Evolutionary conservation across 2,329 filamentous ascomycete genomes (phyloP).

Genomic region (Cadophora luteo-olivacea): DNA sequence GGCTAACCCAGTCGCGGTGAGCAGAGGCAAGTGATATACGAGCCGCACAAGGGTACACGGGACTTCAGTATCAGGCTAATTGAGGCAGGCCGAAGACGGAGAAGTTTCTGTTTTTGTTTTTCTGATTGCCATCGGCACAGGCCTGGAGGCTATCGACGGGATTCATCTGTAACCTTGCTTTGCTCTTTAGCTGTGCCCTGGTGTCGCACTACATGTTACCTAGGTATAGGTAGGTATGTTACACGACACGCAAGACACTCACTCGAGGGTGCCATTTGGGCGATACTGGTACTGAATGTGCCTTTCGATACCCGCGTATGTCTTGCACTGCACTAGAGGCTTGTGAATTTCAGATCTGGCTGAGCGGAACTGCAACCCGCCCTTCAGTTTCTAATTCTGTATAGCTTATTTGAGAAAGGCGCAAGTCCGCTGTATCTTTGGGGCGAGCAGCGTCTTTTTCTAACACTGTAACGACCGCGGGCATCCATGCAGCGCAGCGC

Average conservation of each 20-base stretch:
- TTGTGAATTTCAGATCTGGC: no score
- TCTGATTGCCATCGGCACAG: neutral
- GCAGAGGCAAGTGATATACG: constrained; percentile 1
- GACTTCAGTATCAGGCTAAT: constrained; percentile 6
- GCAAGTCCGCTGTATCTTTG: neutral
- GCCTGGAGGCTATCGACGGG: constrained; percentile 4
- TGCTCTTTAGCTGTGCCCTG: neutral
- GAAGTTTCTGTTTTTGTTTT: neutral
- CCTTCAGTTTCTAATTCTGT: neutral
- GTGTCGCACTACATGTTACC: no score
- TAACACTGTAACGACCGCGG: neutral
- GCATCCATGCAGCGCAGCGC: neutral
- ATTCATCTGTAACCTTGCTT: neutral
- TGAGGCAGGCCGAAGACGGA: constrained; percentile 9
- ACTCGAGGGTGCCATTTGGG: no score
- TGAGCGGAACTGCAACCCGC: no score
- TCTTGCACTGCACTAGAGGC: no score
- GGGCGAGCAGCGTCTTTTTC: neutral
- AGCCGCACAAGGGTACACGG: neutral
- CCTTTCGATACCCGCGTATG: no score
- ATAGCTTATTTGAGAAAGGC: neutral
- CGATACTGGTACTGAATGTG: no score
- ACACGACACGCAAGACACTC: no score
- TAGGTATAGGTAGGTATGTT: no score
- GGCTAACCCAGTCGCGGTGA: neutral